Evolutionary conservation across 2,329 filamentous ascomycete species (phyloP).

Genomic region (Penicillium sp.): DNA sequence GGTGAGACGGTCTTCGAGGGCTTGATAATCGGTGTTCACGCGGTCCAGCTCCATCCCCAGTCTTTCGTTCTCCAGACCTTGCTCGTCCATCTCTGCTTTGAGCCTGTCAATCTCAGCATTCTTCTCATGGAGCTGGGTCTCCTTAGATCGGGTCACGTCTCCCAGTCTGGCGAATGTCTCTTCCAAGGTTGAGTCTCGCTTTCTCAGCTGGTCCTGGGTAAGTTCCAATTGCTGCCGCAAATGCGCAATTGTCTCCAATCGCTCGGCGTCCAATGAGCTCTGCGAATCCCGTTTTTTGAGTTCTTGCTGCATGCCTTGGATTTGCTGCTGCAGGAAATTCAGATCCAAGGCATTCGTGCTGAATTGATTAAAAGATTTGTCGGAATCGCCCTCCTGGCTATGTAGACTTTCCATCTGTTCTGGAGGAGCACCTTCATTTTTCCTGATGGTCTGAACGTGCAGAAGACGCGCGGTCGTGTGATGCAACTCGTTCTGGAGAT

Average conservation of each 20-base stretch:
- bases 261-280: constrained; percentile 24
- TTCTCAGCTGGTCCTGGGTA: constrained; percentile 32
- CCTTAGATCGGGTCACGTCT: constrained; percentile 30
- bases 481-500: constrained; percentile 37
- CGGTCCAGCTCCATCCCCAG: constrained; percentile 33
- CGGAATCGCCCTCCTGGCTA: constrained; percentile 25
- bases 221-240: constrained; percentile 31
- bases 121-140: constrained; percentile 33
- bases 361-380: constrained; percentile 21
- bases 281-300: constrained; percentile 24
- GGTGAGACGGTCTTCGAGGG: constrained; percentile 32
- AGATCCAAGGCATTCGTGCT: constrained; percentile 19
- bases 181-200: constrained; percentile 32
- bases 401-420: constrained; percentile 28
- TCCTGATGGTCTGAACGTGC: constrained; percentile 22
- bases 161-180: constrained; percentile 30
- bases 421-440: constrained; percentile 24
- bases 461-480: constrained; percentile 27
- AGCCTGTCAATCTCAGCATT: constrained; percentile 35
- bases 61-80: constrained; percentile 32
- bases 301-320: constrained; percentile 31
- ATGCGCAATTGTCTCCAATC: constrained; percentile 28
- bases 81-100: constrained; percentile 32
- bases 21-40: constrained; percentile 30
- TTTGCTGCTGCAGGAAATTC: constrained; percentile 27